Percentiles rank a stretch among this genome's conserved stretches.
Conservation (phyloP, 768 basidiomycete genomes). For the Tulasnella sp. region DNA sequence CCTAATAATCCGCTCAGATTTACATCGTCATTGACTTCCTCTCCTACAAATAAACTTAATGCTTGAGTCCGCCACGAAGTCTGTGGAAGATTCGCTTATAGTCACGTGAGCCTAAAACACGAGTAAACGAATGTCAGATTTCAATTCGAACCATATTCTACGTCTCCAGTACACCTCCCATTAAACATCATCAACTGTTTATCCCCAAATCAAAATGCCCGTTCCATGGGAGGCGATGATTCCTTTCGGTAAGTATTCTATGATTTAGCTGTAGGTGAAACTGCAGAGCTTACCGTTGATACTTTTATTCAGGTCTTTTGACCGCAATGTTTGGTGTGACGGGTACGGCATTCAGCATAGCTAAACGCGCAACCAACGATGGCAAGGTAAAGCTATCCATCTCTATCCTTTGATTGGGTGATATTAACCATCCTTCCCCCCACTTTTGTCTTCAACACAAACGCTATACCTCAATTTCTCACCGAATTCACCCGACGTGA, state of each 20-base stretch:
- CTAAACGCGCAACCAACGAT: slow-evolving; percentile 70
- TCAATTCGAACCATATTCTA: neutral
- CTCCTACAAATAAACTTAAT: no score
- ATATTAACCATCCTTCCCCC: neutral
- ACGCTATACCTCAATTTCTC: neutral
- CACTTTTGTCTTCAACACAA: neutral
- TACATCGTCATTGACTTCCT: no score
- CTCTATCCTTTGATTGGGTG: slow-evolving; percentile 9
- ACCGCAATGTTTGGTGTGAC: slow-evolving; percentile 82
- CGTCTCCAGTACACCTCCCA: neutral
- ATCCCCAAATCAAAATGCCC: slow-evolving; percentile 53
- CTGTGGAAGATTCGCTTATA: no score
- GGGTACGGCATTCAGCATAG: slow-evolving; percentile 72
- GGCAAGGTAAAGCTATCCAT: slow-evolving; percentile 53
- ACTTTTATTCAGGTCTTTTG: slow-evolving; percentile 47
- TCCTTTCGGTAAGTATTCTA: slow-evolving; percentile 58
- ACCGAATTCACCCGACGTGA: neutral
- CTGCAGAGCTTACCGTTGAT: slow-evolving; percentile 19
- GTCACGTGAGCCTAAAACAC: no score
- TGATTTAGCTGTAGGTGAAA: slow-evolving; percentile 5
- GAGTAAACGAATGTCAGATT: slow-evolving; percentile 4
- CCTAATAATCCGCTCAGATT: no score
- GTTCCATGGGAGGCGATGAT: slow-evolving; percentile 96
- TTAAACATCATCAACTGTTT: neutral
- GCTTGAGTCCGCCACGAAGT: no score